Evolutionary conservation across 176 grass and related monocot species (phyloP).

Genomic region (Olyra latifolia): DNA sequence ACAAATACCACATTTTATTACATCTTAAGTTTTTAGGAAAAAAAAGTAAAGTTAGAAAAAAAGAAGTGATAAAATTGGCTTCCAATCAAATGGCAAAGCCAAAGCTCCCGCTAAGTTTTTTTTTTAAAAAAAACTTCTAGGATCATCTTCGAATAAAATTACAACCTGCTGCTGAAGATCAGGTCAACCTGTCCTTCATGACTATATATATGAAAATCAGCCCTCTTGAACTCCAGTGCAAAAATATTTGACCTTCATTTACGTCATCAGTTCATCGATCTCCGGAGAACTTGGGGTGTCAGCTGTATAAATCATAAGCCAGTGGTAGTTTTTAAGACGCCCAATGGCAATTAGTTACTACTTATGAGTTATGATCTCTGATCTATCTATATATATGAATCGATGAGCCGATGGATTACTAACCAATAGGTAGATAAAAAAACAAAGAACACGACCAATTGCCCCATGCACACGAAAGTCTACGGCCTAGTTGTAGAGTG

Average conservation of each 20-base stretch:
- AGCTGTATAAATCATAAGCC: neutral
- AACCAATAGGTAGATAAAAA: neutral
- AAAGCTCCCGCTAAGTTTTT: too few species aligned
- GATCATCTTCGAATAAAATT: too few species aligned
- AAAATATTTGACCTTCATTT: neutral
- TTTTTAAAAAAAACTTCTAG: neutral
- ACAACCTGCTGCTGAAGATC: neutral
- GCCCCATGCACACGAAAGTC: neutral
- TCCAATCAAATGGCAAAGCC: too few species aligned
- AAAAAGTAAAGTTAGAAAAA: too few species aligned
- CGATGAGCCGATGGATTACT: neutral
- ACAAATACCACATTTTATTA: too few species aligned
- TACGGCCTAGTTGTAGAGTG: neutral
- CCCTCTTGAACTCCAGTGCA: neutral
- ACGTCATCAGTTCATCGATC: neutral
- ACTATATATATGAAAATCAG: neutral
- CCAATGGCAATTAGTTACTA: neutral
- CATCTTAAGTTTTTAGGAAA: too few species aligned
- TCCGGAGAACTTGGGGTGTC: neutral
- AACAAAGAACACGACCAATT: neutral
- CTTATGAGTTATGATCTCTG: neutral
- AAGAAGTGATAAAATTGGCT: too few species aligned
- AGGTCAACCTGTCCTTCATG: neutral
- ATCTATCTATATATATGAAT: neutral
- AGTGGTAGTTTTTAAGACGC: too few species aligned